Percentiles rank a stretch among this genome's conserved stretches.
phyloP scores from a whole-genome alignment of 1,284 basidiomycete species.

The Cystobasidium sp. region DNA sequence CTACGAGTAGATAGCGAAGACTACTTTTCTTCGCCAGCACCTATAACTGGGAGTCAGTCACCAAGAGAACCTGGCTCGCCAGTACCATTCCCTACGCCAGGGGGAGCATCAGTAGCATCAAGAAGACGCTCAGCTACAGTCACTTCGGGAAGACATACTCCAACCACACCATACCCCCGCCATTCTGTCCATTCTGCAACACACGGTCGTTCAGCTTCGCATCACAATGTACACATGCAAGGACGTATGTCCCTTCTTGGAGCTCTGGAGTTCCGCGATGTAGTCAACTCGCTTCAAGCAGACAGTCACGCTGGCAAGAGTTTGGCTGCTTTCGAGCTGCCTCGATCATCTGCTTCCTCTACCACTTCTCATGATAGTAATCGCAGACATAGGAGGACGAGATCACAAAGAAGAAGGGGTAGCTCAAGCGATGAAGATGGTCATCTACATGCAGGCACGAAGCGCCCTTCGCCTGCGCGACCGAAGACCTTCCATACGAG shows the following conservation, averaged over 20 bases:
- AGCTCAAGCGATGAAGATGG: slow-evolving; percentile 42
- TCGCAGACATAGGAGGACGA: slow-evolving; percentile 8
- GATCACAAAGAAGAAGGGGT: background rate
- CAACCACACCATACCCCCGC: slow-evolving; percentile 21
- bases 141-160: slow-evolving; percentile 19
- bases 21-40: slow-evolving; percentile 18
- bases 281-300: slow-evolving; percentile 75
- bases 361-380: background rate
- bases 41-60: slow-evolving; percentile 22
- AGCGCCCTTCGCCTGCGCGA: slow-evolving; percentile 7
- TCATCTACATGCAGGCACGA: background rate
- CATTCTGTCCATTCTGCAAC: slow-evolving; percentile 16
- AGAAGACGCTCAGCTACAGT: slow-evolving; percentile 29
- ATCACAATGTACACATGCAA: slow-evolving; percentile 22
- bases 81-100: slow-evolving; percentile 10
- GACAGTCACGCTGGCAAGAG: slow-evolving; percentile 52
- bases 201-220: slow-evolving; percentile 32
- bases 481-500: slow-evolving; percentile 7
- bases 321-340: slow-evolving; percentile 31
- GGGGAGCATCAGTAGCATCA: background rate
- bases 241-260: slow-evolving; percentile 72
- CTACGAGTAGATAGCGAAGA: slow-evolving; percentile 8
- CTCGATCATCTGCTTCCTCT: slow-evolving; percentile 12
- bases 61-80: slow-evolving; percentile 4
- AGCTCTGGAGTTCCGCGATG: slow-evolving; percentile 89